Conservation (phyloP, 2,329 filamentous ascomycete genomes). For the Chaetomiaceae sp. region DNA sequence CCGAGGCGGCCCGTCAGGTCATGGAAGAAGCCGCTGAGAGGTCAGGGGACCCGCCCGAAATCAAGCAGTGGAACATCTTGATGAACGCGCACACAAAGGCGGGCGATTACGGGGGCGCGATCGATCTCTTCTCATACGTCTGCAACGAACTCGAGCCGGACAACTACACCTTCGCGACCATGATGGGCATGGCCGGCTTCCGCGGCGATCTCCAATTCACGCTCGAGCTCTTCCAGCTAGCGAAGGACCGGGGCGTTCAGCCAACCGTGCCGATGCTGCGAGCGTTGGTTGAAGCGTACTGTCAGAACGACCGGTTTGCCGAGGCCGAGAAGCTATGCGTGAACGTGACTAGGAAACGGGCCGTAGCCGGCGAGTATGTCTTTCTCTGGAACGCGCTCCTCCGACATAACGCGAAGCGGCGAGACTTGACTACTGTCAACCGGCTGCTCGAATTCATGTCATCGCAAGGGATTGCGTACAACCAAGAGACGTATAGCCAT, state of each 20-base stretch:
- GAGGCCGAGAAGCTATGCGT: constrained; percentile 58
- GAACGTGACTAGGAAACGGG: constrained; percentile 47
- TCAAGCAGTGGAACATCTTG: constrained; percentile 69
- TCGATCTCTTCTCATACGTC: constrained; percentile 61
- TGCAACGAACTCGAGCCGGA: constrained; percentile 50
- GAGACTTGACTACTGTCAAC: constrained; percentile 49
- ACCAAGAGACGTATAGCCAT: constrained; percentile 47
- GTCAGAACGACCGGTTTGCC: constrained; percentile 49
- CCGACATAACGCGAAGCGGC: constrained; percentile 60
- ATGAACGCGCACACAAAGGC: constrained; percentile 65
- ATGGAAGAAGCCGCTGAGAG: constrained; percentile 55
- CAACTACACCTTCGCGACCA: constrained; percentile 61
- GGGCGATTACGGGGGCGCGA: constrained; percentile 62
- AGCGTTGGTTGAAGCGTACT: constrained; percentile 64
- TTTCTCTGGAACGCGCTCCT: constrained; percentile 77
- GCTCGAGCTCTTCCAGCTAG: constrained; percentile 59
- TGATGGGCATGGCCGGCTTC: constrained; percentile 68
- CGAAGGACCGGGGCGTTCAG: constrained; percentile 48
- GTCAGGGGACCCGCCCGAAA: constrained; percentile 53
- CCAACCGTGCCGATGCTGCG: constrained; percentile 57
- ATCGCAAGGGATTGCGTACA: constrained; percentile 42
- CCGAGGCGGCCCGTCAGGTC: constrained; percentile 52
- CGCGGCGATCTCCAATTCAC: constrained; percentile 70
- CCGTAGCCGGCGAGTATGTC: constrained; percentile 48
- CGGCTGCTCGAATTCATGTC: constrained; percentile 48